Evolutionary conservation across 2,329 filamentous ascomycete species (phyloP).

Genomic region (Ilyonectria destructans): DNA sequence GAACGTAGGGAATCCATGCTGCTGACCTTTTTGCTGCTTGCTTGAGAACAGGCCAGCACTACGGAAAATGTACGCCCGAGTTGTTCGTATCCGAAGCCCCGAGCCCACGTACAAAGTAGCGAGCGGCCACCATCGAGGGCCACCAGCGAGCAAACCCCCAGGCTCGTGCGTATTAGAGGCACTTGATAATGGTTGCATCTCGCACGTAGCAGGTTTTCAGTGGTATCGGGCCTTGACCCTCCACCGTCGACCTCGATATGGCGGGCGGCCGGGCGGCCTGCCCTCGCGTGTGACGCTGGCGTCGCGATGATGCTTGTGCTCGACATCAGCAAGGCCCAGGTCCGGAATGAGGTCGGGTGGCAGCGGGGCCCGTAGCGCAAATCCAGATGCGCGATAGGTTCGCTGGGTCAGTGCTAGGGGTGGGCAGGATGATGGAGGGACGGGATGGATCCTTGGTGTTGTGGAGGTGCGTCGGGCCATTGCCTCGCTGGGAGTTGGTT

Average conservation of each 20-base stretch:
- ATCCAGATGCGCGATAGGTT: constrained; percentile 24
- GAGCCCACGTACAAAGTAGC: constrained; percentile 5
- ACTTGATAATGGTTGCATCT: constrained; percentile 28
- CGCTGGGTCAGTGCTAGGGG: constrained; percentile 6
- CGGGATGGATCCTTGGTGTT: constrained; percentile 30
- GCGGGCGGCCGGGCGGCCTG: constrained; percentile 22
- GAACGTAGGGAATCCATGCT: constrained; percentile 41
- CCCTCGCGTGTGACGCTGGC: constrained; percentile 28
- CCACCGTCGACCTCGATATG: constrained; percentile 21
- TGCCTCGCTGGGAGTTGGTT: constrained; percentile 14
- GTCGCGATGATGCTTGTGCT: constrained; percentile 31
- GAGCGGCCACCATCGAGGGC: background rate
- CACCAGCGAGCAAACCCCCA: constrained; percentile 7
- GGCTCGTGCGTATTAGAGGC: background rate
- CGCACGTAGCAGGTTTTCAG: constrained; percentile 29
- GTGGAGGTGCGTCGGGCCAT: constrained; percentile 30
- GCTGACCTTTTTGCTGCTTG: constrained; percentile 30
- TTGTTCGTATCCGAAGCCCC: constrained; percentile 28
- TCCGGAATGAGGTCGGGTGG: constrained; percentile 37
- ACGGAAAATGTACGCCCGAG: constrained; percentile 25
- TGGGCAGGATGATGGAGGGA: constrained; percentile 23
- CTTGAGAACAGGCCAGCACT: constrained; percentile 33
- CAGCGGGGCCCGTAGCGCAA: constrained; percentile 30
- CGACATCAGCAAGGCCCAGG: constrained; percentile 37
- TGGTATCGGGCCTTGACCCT: constrained; percentile 16